A percentile compares a stretch with the other conserved stretches of the same genome.
These are phyloP conservation scores for Sophora flavescens DNA, from an alignment of 306 rosid genomes.

Conservation along the genomic window DNA sequence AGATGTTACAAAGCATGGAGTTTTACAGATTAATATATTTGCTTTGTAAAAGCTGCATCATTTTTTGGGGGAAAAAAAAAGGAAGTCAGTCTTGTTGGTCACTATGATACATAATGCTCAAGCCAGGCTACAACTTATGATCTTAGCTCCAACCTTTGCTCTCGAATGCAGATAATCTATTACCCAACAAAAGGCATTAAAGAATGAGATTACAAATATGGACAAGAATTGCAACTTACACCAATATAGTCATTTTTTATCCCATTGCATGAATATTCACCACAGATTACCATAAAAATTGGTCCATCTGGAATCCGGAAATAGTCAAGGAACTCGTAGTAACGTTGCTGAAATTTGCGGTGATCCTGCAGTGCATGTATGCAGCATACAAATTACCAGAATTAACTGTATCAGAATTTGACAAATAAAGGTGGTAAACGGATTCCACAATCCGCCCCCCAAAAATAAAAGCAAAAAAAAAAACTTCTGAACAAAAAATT, in stretches of 20 bases:
- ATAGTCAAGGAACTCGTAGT: slow-evolving; percentile 84
- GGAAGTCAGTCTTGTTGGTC: neutral
- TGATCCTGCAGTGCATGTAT: slow-evolving; percentile 68
- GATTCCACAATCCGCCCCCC: neutral
- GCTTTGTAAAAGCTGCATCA: slow-evolving; percentile 8
- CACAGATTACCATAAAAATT: slow-evolving; percentile 76
- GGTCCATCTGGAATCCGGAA: slow-evolving; percentile 86
- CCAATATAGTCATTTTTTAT: slow-evolving; percentile 73
- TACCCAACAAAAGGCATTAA: slow-evolving; percentile 14
- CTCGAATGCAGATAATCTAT: slow-evolving; percentile 14
- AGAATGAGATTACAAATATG: slow-evolving; percentile 17
- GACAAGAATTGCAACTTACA: slow-evolving; percentile 55
- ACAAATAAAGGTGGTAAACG: neutral
- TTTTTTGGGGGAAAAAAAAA: neutral
- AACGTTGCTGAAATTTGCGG: slow-evolving; percentile 79
- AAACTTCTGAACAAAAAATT: neutral
- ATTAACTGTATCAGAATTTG: neutral
- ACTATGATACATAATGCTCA: neutral
- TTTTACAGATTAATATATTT: slow-evolving; percentile 9
- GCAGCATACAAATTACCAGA: slow-evolving; percentile 20
- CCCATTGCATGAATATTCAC: slow-evolving; percentile 74
- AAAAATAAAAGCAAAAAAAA: too few relatives aligned
- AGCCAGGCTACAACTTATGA: slow-evolving; percentile 1
- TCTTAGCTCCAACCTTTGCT: neutral
- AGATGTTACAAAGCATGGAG: slow-evolving; percentile 33